phyloP scores from a whole-genome alignment of 257 asterid genomes.

The Sherardia arvensis region DNA sequence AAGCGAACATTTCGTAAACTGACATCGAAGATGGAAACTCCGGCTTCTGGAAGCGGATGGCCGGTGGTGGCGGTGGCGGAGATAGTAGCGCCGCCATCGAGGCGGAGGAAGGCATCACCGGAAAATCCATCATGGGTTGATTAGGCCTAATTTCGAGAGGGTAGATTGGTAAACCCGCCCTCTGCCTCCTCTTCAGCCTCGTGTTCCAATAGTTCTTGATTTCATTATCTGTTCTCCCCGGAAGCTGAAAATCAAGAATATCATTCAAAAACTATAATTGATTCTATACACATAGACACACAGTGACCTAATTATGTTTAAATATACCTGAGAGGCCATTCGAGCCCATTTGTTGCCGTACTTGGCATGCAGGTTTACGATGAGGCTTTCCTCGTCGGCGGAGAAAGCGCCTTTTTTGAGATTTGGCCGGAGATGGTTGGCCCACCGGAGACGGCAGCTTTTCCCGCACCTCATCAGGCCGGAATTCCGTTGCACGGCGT shows the following conservation, averaged over 20 bases:
- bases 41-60: constrained; percentile 5
- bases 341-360: constrained; percentile 45
- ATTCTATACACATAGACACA: neutral
- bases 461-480: constrained; percentile 60
- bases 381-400: constrained; percentile 25
- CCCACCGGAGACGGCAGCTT: constrained; percentile 39
- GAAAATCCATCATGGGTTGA: neutral
- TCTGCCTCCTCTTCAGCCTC: constrained; percentile 49
- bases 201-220: constrained; percentile 79
- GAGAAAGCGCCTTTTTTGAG: constrained; percentile 33
- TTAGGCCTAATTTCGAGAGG: constrained; percentile 26
- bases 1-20: constrained; percentile 14
- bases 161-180: constrained; percentile 58
- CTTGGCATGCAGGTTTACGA: constrained; percentile 31
- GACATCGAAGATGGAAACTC: constrained; percentile 8
- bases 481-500: constrained; percentile 57
- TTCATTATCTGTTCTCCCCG: constrained; percentile 67
- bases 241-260: constrained; percentile 31
- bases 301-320: neutral
- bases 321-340: constrained; percentile 34
- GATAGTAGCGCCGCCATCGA: constrained; percentile 13
- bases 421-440: constrained; percentile 36
- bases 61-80: constrained; percentile 14
- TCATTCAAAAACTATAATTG: neutral
- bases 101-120: constrained; percentile 3